Percentiles rank a stretch among this genome's conserved stretches.
phyloP scores from a whole-genome alignment of 768 basidiomycete genomes.

The Lactarius deliciosus region DNA sequence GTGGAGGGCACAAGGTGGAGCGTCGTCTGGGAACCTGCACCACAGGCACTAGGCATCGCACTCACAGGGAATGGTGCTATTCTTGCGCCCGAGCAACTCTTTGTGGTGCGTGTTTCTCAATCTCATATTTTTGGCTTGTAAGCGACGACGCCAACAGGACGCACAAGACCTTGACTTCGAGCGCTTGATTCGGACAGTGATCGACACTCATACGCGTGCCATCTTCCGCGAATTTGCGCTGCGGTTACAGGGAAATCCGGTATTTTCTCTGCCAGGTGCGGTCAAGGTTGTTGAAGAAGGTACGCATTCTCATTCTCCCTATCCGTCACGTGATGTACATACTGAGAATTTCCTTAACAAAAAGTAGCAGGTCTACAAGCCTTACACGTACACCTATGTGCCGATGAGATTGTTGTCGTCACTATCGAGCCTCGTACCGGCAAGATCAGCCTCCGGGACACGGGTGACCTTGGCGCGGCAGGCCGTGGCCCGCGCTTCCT shows the following conservation, averaged over 20 bases:
- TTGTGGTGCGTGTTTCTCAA: conserved; percentile 51
- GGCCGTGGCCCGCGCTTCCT: conserved; percentile 69
- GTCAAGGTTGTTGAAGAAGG: conserved; percentile 58
- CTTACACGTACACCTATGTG: conserved; percentile 69
- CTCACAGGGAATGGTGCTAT: conserved; percentile 50
- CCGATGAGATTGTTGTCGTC: conserved; percentile 72
- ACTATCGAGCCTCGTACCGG: conserved; percentile 82
- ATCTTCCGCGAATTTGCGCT: conserved; percentile 58
- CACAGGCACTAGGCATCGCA: conserved; percentile 60
- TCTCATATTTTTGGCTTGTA: neutral
- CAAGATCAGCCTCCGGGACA: conserved; percentile 73
- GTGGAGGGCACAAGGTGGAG: conserved; percentile 67
- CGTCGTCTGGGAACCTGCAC: conserved; percentile 77
- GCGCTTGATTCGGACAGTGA: conserved; percentile 58
- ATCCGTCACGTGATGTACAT: neutral
- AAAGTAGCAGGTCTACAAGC: conserved; percentile 52
- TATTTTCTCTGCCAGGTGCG: conserved; percentile 64
- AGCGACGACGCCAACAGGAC: conserved; percentile 43
- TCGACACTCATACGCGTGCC: conserved; percentile 62
- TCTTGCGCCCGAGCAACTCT: conserved; percentile 44
- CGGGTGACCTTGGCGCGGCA: conserved; percentile 74
- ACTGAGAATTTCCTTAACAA: neutral
- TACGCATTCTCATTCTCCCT: conserved; percentile 33
- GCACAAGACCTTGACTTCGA: conserved; percentile 74
- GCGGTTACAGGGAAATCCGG: conserved; percentile 53